Conservation (phyloP, 2,329 filamentous ascomycete genomes). For the Calonectria montana region DNA sequence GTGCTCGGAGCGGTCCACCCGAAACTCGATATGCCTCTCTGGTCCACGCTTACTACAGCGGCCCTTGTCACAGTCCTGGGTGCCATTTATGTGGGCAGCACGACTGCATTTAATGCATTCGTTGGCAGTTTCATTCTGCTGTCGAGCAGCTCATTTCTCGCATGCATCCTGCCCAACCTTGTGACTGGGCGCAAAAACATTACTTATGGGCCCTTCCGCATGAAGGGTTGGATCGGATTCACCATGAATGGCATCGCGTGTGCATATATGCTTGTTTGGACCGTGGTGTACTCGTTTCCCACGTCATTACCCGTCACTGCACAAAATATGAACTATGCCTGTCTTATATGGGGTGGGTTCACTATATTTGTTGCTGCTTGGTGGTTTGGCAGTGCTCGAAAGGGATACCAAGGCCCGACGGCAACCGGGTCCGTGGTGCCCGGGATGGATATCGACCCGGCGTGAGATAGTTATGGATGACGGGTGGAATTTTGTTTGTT, state of each 20-base stretch:
- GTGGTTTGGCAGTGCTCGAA: conserved; percentile 52
- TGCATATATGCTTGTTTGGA: conserved; percentile 69
- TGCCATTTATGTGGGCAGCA: conserved; percentile 73
- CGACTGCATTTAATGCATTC: conserved; percentile 75
- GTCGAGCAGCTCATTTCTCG: conserved; percentile 61
- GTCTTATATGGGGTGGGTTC: conserved; percentile 56
- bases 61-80: conserved; percentile 64
- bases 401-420: conserved; percentile 40
- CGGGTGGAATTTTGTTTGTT: not conserved
- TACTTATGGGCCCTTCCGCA: conserved; percentile 67
- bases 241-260: conserved; percentile 63
- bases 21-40: conserved; percentile 49
- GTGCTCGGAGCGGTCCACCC: conserved; percentile 45
- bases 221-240: conserved; percentile 61
- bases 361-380: conserved; percentile 52
- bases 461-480: conserved; percentile 21
- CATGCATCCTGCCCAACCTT: conserved; percentile 70
- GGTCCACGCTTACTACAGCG: conserved; percentile 62
- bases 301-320: conserved; percentile 57
- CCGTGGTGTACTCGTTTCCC: conserved; percentile 73
- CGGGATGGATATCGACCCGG: conserved; percentile 29
- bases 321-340: conserved; percentile 65
- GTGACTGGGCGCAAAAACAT: conserved; percentile 52
- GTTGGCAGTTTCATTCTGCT: conserved; percentile 61
- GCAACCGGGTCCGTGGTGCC: conserved; percentile 36